Conservation (phyloP, 495 filamentous ascomycete genomes). For the Hyaloscypha finlandica region DNA sequence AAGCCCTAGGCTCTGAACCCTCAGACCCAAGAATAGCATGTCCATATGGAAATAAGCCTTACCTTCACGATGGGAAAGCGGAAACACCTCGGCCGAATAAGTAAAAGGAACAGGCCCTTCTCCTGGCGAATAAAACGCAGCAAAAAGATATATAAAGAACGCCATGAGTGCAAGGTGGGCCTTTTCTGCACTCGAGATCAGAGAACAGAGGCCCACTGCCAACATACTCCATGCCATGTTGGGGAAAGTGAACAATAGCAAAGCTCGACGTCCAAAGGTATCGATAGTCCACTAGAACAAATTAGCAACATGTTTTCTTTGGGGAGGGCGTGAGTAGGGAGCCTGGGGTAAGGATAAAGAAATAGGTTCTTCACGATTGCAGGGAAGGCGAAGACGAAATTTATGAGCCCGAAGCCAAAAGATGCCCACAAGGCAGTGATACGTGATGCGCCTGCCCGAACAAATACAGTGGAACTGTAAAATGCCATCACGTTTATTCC, state of each 20-base stretch:
- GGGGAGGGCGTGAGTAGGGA: too few species aligned
- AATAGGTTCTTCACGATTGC: conserved; percentile 47
- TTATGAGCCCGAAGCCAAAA: conserved; percentile 77
- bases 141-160: conserved; percentile 72
- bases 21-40: too few species aligned
- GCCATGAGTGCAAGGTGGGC: conserved; percentile 66
- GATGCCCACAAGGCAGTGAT: conserved; percentile 68
- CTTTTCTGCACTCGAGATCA: conserved; percentile 51
- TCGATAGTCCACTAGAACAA: conserved; percentile 67
- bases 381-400: conserved; percentile 83
- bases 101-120: conserved; percentile 84
- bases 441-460: conserved; percentile 57
- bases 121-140: conserved; percentile 73
- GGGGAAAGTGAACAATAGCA: conserved; percentile 84
- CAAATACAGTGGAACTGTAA: conserved; percentile 77
- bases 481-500: conserved; percentile 78
- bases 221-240: conserved; percentile 81
- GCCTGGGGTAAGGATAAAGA: too few species aligned
- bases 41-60: too few species aligned
- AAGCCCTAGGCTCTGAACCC: too few species aligned
- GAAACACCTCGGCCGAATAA: conserved; percentile 79
- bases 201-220: conserved; percentile 69
- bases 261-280: conserved; percentile 73
- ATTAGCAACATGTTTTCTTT: too few species aligned
- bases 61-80: conserved; percentile 66